Evolutionary conservation across 805 yeast genomes (phyloP).

Genomic region (Nakazawaea ernobii): DNA sequence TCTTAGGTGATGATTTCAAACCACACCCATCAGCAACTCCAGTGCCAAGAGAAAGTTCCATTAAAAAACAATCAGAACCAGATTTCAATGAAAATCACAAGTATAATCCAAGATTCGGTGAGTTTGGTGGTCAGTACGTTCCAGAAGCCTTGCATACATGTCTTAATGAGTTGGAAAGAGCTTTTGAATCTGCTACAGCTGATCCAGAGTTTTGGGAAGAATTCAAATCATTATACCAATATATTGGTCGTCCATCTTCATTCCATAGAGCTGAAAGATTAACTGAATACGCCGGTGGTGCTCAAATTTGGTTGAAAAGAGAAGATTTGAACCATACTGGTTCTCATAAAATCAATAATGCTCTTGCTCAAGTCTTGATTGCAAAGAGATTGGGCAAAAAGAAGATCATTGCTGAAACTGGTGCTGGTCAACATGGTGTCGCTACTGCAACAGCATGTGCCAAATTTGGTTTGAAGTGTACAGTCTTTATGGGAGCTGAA

Average conservation of each 20-base stretch:
- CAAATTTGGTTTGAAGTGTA: conserved; percentile 87
- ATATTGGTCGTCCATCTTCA: conserved; percentile 95
- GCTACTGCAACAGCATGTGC: conserved; percentile 93
- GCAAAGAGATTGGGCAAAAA: conserved; percentile 76
- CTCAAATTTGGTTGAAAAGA: conserved; percentile 95
- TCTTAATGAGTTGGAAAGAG: conserved; percentile 80
- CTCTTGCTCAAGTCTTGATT: conserved; percentile 73
- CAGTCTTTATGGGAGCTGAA: conserved; percentile 98
- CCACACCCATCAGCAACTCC: conserved; percentile 15
- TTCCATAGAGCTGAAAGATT: conserved; percentile 88
- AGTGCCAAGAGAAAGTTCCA: conserved; percentile 9
- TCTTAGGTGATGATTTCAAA: conserved; percentile 51
- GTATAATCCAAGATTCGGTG: conserved; percentile 80
- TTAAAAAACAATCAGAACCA: conserved; percentile 16
- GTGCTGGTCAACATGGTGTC: conserved; percentile 93
- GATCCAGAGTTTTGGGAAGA: conserved; percentile 95
- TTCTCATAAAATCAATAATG: conserved; percentile 82
- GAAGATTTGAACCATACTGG: conserved; percentile 93
- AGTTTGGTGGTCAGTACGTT: conserved; percentile 97
- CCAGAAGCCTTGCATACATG: conserved; percentile 95
- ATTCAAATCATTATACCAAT: conserved; percentile 74
- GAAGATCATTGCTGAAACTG: conserved; percentile 81
- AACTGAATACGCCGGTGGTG: conserved; percentile 88
- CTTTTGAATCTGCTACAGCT: conserved; percentile 80
- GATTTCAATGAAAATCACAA: conserved; percentile 55